A percentile compares a stretch with the other conserved stretches of the same genome.
These are phyloP conservation scores for Saccharomycopsis fodiens DNA, from an alignment of 805 yeast genomes.

Conservation along the genomic window DNA sequence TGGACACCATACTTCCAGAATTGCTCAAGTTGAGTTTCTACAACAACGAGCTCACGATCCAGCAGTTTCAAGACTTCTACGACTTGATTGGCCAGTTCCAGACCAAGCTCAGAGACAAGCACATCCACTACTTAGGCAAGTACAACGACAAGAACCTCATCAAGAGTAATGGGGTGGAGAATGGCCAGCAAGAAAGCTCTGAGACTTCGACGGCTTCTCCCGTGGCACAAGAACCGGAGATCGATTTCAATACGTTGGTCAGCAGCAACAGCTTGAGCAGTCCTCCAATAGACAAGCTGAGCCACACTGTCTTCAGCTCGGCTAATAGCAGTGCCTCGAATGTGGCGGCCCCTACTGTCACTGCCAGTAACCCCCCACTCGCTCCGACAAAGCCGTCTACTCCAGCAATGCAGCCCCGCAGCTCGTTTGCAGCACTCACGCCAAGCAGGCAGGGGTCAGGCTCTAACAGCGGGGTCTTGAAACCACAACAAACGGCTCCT, in stretches of 20 bases:
- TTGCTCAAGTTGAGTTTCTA: constrained; percentile 44
- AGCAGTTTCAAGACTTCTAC: constrained; percentile 35
- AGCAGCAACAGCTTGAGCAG: neutral
- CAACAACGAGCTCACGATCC: constrained; percentile 31
- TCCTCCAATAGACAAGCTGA: neutral
- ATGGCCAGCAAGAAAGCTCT: neutral
- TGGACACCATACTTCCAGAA: constrained; percentile 49
- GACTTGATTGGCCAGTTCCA: constrained; percentile 35
- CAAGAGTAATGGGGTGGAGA: constrained; percentile 11
- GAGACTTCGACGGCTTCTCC: constrained; percentile 11
- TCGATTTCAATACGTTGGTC: neutral
- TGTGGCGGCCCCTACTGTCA: no score
- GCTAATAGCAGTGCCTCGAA: neutral
- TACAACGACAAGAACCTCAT: constrained; percentile 24
- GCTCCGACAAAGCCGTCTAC: neutral
- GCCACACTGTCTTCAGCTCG: neutral
- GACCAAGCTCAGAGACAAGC: constrained; percentile 36
- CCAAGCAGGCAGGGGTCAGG: neutral
- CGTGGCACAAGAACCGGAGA: neutral
- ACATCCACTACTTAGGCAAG: constrained; percentile 29
- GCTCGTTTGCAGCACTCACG: neutral
- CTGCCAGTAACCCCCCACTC: neutral
- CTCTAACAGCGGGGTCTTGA: constrained; percentile 6
- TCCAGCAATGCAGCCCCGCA: neutral
- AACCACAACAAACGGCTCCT: constrained; percentile 1